These are phyloP conservation scores for Aspergillus conjunctus DNA, from an alignment of 495 filamentous ascomycete species.

Conservation along the genomic window DNA sequence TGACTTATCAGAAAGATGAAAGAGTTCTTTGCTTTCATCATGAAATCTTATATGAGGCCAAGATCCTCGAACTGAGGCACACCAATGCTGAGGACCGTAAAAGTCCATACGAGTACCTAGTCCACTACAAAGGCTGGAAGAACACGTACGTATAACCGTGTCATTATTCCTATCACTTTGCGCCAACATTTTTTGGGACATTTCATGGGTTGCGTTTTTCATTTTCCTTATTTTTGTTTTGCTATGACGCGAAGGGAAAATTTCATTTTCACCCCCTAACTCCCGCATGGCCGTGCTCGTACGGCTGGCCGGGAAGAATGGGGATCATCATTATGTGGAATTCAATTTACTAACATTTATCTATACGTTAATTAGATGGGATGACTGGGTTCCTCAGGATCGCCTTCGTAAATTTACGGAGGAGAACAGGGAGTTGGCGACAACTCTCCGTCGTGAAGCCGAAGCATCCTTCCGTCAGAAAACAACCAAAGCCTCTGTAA, in stretches of 20 bases:
- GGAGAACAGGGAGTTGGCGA: constrained; percentile 85
- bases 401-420: constrained; percentile 92
- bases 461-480: constrained; percentile 44
- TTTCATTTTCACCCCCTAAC: constrained; percentile 16
- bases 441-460: constrained; percentile 47
- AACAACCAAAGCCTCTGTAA: constrained; percentile 49
- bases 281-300: constrained; percentile 9
- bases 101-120: constrained; percentile 78
- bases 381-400: constrained; percentile 97
- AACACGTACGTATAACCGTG: constrained; percentile 67
- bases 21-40: constrained; percentile 95
- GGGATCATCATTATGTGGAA: constrained; percentile 5
- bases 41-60: constrained; percentile 95
- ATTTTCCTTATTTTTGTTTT: neutral
- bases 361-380: constrained; percentile 63
- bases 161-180: constrained; percentile 4
- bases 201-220: neutral
- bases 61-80: constrained; percentile 76
- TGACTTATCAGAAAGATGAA: constrained; percentile 83
- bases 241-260: neutral
- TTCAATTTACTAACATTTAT: constrained; percentile 21
- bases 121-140: constrained; percentile 99
- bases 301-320: constrained; percentile 7
- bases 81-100: constrained; percentile 69
- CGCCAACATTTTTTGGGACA: neutral